These are phyloP conservation scores for Lyophyllum shimeji DNA, from an alignment of 768 basidiomycete genomes.

Conservation along the genomic window DNA sequence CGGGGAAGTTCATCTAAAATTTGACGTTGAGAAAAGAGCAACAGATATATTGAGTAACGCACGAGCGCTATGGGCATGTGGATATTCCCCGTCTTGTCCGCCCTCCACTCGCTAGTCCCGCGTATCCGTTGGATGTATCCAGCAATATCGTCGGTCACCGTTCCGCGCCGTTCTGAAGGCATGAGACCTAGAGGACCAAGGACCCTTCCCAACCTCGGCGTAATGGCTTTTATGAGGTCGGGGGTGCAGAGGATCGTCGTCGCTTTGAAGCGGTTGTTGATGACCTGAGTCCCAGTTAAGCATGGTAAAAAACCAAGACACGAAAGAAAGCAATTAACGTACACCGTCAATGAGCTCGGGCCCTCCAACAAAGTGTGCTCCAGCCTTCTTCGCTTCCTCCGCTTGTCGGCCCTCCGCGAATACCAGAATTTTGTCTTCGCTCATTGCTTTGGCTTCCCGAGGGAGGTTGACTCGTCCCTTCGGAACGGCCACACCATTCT, in stretches of 20 bases:
- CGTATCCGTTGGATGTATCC: constrained; percentile 78
- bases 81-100: constrained; percentile 84
- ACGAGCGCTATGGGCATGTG: constrained; percentile 81
- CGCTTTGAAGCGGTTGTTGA: constrained; percentile 71
- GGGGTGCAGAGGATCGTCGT: constrained; percentile 86
- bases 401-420: constrained; percentile 87
- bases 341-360: constrained; percentile 87
- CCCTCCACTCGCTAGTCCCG: constrained; percentile 91
- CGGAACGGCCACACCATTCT: constrained; percentile 78
- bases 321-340: constrained; percentile 29
- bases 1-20: constrained; percentile 66
- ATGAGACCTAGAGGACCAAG: constrained; percentile 90
- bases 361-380: constrained; percentile 91
- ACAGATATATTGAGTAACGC: constrained; percentile 18
- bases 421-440: constrained; percentile 81
- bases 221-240: constrained; percentile 73
- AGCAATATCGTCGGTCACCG: constrained; percentile 87
- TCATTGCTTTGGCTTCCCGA: constrained; percentile 69
- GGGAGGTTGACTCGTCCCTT: constrained; percentile 90
- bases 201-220: constrained; percentile 74
- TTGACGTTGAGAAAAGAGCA: neutral
- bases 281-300: constrained; percentile 47
- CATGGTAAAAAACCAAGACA: neutral
- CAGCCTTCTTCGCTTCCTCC: constrained; percentile 81
- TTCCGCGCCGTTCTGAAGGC: constrained; percentile 93